Base-by-base conservation (phyloP, 257 asterid genomes). In the Cinchona pubescens region DNA sequence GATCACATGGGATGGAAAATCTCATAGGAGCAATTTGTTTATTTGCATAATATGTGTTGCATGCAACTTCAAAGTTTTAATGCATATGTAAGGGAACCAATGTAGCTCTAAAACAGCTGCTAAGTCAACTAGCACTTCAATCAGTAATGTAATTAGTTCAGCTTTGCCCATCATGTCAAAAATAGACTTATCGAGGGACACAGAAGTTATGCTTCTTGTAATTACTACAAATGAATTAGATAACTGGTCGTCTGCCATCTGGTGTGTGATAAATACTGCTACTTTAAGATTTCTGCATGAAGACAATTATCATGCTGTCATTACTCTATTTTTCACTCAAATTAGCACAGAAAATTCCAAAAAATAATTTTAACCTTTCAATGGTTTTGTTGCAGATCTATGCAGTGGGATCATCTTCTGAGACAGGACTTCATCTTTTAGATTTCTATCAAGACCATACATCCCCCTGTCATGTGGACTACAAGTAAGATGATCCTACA, bases 381-480 rank as follows among this genome's bases (percentile, higher is more conserved):
- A 25, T 58, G 67, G 38, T 68, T 68, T 62, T 69, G 53, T 35
- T 86, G 84, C 93, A 94, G 99, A 82, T 92, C 67, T 94, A 90
- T 74, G 89, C 79, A 30, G 96, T 87, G 79, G 99, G 96, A 73
- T 92, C 98, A 64, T 84, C 87, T 56, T 89, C 94, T 65, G 79
- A 85, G 76, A 80, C 81, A 21, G 97, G 97, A 75, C 86, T 94
- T 80, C 80, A 89, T 86, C 91, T 94, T 78, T 83, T 94, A 87
- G 97, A 94, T 85, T 94, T 94, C 87, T 90, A 89, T 83, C 97
- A 91, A 72, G 92, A 86, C 83, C 63, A 63, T 46, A 87, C 81
- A 78, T 89, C 99, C 75, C 90, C 96, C 35, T 92, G 96, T 76
- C 94, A 90, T 55, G 96, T 92, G 71, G 92, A 90, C 64, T 85